Evolutionary conservation across 805 yeast genomes (phyloP), one percentile per base, ranked within the genome.

Genomic region (Saturnispora diversa): DNA sequence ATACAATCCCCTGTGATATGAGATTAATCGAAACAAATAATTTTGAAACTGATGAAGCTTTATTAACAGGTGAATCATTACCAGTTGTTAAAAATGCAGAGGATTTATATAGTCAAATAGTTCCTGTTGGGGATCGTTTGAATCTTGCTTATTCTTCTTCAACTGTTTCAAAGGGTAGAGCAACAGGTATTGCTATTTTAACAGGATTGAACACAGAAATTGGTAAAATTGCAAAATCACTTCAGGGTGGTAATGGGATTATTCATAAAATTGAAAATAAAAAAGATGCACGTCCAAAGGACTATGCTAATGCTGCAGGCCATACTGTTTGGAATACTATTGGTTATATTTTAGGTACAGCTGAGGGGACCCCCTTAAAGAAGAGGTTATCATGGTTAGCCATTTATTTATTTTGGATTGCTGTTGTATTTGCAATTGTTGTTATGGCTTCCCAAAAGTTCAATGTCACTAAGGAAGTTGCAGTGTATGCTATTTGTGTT

Each of bases 401-500:
- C 3, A 73, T 84, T 37, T 57, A 72, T 31, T 66, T 86, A 35
- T 84, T 85, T 49, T 68, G 69, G 50, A 64, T 85, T 35, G 95
- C 95, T 5, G 92, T 85, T n/a, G 50, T 86, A 1, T 80, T 84
- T 54, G 95, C 95, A 1, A 77, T 86, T 43, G 75, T 86, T 15
- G 94, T 84, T 3, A 81, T 85, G 94, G 94, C 79, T 2, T 75
- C 92, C 8, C 94, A 85, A 60, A 72, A 72, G 45, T 77, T 84
- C 59, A 53, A 64, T 10, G 94, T 85, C n/a, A 77, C 75, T 49
- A 74, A 69, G 42, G 86, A 84, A 50, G 92, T 85, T 27, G 94
- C 94, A 11, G 77, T 85, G 36, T 85, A 85, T 55, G 95, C 95
- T 20, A 80, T 86, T 53, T 85, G 94, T 63, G 88, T 83, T 35